A percentile compares a stretch with the other conserved stretches of the same genome.
Conservation (phyloP, 2,329 filamentous ascomycete genomes). For the Celoporthe dispersa region DNA sequence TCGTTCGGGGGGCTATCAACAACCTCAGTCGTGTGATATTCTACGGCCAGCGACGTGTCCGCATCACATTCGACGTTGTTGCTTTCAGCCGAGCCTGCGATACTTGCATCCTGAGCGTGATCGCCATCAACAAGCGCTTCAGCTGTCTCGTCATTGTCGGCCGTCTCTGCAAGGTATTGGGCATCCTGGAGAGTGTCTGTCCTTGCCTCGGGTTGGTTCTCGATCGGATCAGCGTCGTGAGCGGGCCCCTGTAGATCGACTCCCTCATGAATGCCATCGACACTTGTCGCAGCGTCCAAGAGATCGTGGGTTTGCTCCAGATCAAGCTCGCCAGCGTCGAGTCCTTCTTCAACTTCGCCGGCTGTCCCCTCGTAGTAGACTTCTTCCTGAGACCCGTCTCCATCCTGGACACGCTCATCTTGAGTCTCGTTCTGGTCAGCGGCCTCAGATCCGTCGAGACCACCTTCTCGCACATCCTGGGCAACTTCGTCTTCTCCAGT, state of each 20-base stretch:
- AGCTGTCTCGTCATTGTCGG: slow-evolving; percentile 24
- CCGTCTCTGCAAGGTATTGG: neutral
- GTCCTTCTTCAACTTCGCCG: slow-evolving; percentile 8
- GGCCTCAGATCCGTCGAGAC: neutral
- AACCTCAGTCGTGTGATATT: neutral
- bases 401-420: slow-evolving; percentile 26
- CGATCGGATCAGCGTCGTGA: slow-evolving; percentile 1
- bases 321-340: slow-evolving; percentile 27
- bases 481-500: neutral
- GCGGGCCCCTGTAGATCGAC: neutral
- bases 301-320: slow-evolving; percentile 19
- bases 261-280: slow-evolving; percentile 10
- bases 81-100: slow-evolving; percentile 16
- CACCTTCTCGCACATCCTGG: neutral
- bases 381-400: slow-evolving; percentile 38
- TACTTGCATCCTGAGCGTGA: slow-evolving; percentile 25
- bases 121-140: slow-evolving; percentile 20
- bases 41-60: neutral
- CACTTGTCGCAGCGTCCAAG: slow-evolving; percentile 11
- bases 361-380: slow-evolving; percentile 41
- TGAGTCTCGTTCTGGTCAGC: slow-evolving; percentile 21
- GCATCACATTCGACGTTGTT: neutral
- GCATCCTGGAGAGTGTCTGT: slow-evolving; percentile 6
- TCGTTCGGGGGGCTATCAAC: slow-evolving; percentile 16
- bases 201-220: slow-evolving; percentile 25